These are phyloP conservation scores for Kernera saxatilis DNA, from an alignment of 345 rosid genomes.

Conservation along the genomic window DNA sequence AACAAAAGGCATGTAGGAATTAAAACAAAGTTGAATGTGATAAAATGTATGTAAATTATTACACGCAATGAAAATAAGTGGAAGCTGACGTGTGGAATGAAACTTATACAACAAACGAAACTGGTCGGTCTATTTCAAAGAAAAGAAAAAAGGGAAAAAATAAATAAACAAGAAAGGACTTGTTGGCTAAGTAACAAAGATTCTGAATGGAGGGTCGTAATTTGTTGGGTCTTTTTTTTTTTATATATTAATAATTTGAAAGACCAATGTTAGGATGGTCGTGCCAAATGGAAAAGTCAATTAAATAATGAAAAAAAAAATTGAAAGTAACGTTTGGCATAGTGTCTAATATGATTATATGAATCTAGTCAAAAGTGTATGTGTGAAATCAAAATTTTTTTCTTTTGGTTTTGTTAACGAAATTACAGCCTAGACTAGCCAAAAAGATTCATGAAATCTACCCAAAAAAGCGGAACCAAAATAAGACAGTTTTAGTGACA, in stretches of 20 bases:
- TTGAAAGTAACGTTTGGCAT: neutral
- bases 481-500: too few species aligned
- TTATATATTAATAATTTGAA: neutral
- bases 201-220: constrained; percentile 17
- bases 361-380: neutral
- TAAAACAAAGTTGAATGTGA: neutral
- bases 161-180: constrained; percentile 6
- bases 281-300: neutral
- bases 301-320: neutral
- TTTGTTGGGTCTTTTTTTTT: neutral
- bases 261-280: neutral
- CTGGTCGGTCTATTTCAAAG: constrained; percentile 12
- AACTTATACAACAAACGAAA: neutral
- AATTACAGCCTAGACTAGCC: too few species aligned
- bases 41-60: neutral
- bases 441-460: too few species aligned
- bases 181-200: constrained; percentile 21
- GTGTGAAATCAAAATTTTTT: too few species aligned
- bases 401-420: too few species aligned
- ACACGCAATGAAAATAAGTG: constrained; percentile 20
- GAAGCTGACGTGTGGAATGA: constrained; percentile 8
- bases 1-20: neutral
- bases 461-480: too few species aligned
- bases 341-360: neutral
- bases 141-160: neutral